phyloP scores from a whole-genome alignment of 1,284 basidiomycete species.

The Omphalotus olearius region DNA sequence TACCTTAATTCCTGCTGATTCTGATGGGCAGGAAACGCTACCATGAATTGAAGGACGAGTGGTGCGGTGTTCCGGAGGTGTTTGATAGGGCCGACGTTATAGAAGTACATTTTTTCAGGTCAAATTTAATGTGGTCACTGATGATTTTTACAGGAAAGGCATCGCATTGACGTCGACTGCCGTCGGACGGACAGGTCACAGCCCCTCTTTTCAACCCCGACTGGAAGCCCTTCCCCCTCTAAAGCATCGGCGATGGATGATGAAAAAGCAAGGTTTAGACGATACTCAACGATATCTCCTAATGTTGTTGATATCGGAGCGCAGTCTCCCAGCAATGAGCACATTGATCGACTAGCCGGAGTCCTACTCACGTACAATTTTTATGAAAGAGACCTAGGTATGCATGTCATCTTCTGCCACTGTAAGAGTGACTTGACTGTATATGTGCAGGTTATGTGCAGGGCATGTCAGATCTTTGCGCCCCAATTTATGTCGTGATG shows the following conservation, averaged over 20 bases:
- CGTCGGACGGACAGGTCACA: conserved; percentile 94
- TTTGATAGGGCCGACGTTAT: conserved; percentile 74
- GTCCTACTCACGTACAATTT: conserved; percentile 93
- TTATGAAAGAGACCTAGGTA: conserved; percentile 85
- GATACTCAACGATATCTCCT: conserved; percentile 68
- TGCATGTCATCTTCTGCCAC: conserved; percentile 27
- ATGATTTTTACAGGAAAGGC: conserved; percentile 54
- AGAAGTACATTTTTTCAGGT: conserved; percentile 41
- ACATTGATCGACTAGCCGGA: conserved; percentile 74
- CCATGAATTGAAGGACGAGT: conserved; percentile 65
- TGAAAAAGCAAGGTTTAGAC: conserved; percentile 49
- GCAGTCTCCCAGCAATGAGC: conserved; percentile 82
- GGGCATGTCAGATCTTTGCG: conserved; percentile 96
- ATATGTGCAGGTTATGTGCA: conserved; percentile 73
- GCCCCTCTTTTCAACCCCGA: conserved; percentile 70
- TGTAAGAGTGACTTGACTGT: neutral
- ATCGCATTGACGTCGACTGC: conserved; percentile 94
- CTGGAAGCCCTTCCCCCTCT: conserved; percentile 28
- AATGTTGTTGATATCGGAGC: conserved; percentile 70
- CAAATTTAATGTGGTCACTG: neutral
- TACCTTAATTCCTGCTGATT: neutral
- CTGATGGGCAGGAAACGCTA: conserved; percentile 55
- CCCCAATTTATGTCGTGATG: conserved; percentile 91
- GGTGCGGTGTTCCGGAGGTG: conserved; percentile 79
- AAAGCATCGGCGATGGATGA: conserved; percentile 33